Conservation (phyloP, 2,329 filamentous ascomycete species). For the Plectosphaerella cucumerina region DNA sequence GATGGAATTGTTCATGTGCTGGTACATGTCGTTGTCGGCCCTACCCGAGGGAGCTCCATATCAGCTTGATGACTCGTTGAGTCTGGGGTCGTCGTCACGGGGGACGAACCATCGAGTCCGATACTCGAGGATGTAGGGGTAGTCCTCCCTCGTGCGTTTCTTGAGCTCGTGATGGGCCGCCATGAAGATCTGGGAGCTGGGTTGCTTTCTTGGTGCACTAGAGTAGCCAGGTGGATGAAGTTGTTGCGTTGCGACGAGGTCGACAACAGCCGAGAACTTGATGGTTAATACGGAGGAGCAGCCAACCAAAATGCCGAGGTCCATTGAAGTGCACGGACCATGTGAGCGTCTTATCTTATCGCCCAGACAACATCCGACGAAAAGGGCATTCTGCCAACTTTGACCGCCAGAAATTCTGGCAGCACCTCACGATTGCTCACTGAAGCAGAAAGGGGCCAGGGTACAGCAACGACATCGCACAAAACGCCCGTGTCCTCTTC, state of each 20-base stretch:
- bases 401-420: background rate
- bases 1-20: constrained; percentile 87
- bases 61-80: background rate
- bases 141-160: constrained; percentile 64
- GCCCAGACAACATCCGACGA: background rate
- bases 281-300: too few relatives aligned
- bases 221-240: too few relatives aligned
- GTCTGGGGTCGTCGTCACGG: background rate
- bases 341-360: constrained; percentile 8
- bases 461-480: too few relatives aligned
- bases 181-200: background rate
- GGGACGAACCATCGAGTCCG: constrained; percentile 72
- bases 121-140: constrained; percentile 75
- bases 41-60: constrained; percentile 34
- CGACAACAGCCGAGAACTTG: too few relatives aligned
- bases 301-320: too few relatives aligned
- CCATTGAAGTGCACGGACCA: too few relatives aligned
- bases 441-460: too few relatives aligned
- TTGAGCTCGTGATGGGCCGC: constrained; percentile 40
- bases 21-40: constrained; percentile 93
- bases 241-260: too few relatives aligned
- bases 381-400: background rate
- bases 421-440: too few relatives aligned
- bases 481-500: too few relatives aligned
- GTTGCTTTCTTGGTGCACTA: background rate